These are phyloP conservation scores for Trichoderma orchidacearum DNA, from an alignment of 495 filamentous ascomycete species.

Conservation along the genomic window DNA sequence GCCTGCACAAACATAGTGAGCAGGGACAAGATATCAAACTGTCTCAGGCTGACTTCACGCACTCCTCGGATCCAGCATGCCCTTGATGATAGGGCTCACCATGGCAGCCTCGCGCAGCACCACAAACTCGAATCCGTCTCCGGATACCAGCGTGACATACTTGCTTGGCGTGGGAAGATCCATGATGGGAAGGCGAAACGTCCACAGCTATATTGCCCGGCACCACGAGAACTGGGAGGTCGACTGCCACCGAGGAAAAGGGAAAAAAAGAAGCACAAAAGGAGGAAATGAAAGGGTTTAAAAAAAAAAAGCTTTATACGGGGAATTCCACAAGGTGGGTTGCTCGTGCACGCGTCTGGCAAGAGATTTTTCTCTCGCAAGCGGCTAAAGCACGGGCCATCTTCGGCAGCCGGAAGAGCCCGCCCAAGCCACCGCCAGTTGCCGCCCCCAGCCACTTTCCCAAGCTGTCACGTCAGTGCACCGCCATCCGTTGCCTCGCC, in stretches of 20 bases:
- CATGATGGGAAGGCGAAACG: not conserved
- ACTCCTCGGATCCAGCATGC: conserved; percentile 77
- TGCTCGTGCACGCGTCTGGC: not conserved
- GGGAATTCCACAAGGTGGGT: not conserved
- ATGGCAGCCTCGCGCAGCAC: conserved; percentile 63
- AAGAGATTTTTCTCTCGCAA: not conserved
- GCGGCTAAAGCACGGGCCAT: not conserved
- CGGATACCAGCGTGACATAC: conserved; percentile 78
- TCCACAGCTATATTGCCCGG: no score
- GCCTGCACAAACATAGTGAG: conserved; percentile 25
- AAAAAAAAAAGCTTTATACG: not conserved
- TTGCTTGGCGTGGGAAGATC: conserved; percentile 19
- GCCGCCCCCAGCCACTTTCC: not conserved
- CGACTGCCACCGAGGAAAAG: no score
- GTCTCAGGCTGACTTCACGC: conserved; percentile 1
- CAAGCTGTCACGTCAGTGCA: not conserved
- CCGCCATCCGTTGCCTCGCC: conserved; percentile 3
- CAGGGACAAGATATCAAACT: not conserved
- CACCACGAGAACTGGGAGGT: not conserved
- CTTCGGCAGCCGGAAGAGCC: not conserved
- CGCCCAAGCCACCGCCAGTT: not conserved
- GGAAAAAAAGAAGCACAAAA: not conserved
- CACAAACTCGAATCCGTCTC: conserved; percentile 81
- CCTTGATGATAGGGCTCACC: conserved; percentile 61
- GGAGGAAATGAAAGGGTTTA: not conserved